phyloP scores from a whole-genome alignment of 2,329 filamentous ascomycete species.

The Phialocephala subalpina region DNA sequence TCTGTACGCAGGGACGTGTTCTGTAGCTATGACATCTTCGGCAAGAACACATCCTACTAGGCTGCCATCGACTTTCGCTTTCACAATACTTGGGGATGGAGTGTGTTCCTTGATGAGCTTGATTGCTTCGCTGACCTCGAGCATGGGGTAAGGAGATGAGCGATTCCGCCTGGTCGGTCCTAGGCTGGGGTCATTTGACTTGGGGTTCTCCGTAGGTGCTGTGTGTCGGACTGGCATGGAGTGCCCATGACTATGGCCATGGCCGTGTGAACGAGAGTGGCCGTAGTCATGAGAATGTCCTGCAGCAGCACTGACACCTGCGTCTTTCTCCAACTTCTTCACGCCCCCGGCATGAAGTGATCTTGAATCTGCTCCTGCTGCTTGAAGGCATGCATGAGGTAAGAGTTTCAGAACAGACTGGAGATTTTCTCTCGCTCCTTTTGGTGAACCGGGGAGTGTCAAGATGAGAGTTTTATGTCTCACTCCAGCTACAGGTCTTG shows the following conservation, averaged over 20 bases:
- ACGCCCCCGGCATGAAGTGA: slow-evolving; percentile 81
- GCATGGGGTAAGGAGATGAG: slow-evolving; percentile 91
- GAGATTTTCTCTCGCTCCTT: slow-evolving; percentile 93
- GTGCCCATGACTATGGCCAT: slow-evolving; percentile 69
- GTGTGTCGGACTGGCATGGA: slow-evolving; percentile 76
- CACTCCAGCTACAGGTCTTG: slow-evolving; percentile 88
- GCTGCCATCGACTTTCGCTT: slow-evolving; percentile 65
- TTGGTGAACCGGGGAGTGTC: slow-evolving; percentile 92
- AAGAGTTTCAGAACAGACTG: slow-evolving; percentile 88
- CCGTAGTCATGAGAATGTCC: slow-evolving; percentile 59
- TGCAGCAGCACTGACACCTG: slow-evolving; percentile 62
- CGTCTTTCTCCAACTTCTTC: slow-evolving; percentile 84
- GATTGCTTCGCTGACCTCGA: slow-evolving; percentile 84
- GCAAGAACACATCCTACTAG: slow-evolving; percentile 84
- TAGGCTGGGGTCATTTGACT: slow-evolving; percentile 68
- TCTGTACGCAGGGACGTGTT: slow-evolving; percentile 90
- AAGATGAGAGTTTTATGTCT: slow-evolving; percentile 83
- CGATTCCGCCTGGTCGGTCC: slow-evolving; percentile 77
- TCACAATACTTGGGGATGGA: slow-evolving; percentile 65
- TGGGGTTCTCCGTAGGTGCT: slow-evolving; percentile 60
- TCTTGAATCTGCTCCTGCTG: slow-evolving; percentile 83
- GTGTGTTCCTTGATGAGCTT: slow-evolving; percentile 76
- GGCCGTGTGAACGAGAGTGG: slow-evolving; percentile 52
- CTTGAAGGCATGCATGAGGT: slow-evolving; percentile 93
- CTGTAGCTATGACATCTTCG: slow-evolving; percentile 79